Percentiles rank a stretch among this genome's conserved stretches.
Evolutionary conservation across 176 grass and related monocot genomes (phyloP).

Genomic region (Eremochloa ophiuroides): DNA sequence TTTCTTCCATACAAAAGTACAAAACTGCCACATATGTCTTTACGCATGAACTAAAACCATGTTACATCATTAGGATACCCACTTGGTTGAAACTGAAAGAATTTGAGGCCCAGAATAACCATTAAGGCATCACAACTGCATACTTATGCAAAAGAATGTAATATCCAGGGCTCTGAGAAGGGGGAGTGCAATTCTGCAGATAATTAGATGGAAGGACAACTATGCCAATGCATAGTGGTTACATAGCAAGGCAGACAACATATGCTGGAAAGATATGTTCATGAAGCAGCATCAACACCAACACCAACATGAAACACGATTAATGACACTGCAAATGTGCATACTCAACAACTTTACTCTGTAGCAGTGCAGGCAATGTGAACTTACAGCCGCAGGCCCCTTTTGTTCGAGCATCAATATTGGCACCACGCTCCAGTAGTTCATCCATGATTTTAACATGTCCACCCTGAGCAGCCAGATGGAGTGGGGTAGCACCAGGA

Average conservation of each 20-base stretch:
- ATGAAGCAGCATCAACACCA: not conserved
- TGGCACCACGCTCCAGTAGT: slow-evolving; percentile 81
- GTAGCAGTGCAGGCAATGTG: not conserved
- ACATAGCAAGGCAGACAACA: not conserved
- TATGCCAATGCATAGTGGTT: not conserved
- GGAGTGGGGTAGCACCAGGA: slow-evolving; percentile 72
- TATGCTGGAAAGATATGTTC: not conserved
- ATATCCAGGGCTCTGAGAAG: not conserved
- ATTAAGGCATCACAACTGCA: not conserved
- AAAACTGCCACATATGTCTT: not conserved
- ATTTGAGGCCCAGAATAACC: not conserved
- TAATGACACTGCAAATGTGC: not conserved
- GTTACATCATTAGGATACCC: not conserved
- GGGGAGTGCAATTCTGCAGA: not conserved
- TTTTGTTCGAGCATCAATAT: slow-evolving; percentile 97
- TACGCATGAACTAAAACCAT: not conserved
- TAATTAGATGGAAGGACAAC: not conserved
- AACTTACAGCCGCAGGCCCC: slow-evolving; percentile 96
- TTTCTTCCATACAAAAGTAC: not conserved
- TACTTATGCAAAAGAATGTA: not conserved
- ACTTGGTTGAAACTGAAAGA: not conserved
- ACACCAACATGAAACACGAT: not conserved
- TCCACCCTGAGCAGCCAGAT: slow-evolving; percentile 92
- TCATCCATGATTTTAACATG: slow-evolving; percentile 94
- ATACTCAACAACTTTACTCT: not conserved